phyloP scores from a whole-genome alignment of 2,329 filamentous ascomycete genomes.

The Purpureocillium lavendulum region DNA sequence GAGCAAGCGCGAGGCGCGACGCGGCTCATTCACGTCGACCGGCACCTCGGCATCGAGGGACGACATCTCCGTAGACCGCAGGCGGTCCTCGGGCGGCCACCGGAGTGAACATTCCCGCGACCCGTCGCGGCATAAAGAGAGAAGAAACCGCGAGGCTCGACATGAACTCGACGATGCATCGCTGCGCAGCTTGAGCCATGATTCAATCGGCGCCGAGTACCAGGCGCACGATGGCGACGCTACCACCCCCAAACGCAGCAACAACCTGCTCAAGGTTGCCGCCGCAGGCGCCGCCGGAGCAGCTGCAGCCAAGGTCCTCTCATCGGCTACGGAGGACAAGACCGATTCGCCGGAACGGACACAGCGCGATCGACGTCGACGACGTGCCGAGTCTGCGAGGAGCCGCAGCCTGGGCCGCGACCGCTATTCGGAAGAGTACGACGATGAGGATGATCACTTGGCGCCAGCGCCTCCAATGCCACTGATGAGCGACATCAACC shows the following conservation, averaged over 20 bases:
- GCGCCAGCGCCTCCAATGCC: constrained; percentile 71
- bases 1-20: constrained; percentile 64
- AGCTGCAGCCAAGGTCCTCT: constrained; percentile 22
- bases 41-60: constrained; percentile 46
- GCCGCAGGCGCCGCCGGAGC: constrained; percentile 35
- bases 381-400: constrained; percentile 39
- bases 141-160: constrained; percentile 44
- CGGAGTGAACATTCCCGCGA: constrained; percentile 44
- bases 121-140: constrained; percentile 33
- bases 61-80: constrained; percentile 49
- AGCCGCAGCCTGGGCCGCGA: constrained; percentile 36
- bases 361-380: constrained; percentile 40
- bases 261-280: constrained; percentile 34
- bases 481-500: constrained; percentile 74
- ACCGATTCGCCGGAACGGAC: constrained; percentile 42
- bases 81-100: constrained; percentile 50
- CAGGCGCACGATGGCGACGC: constrained; percentile 25
- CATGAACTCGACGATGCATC: constrained; percentile 45
- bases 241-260: constrained; percentile 36
- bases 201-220: constrained; percentile 32
- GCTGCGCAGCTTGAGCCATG: constrained; percentile 37
- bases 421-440: constrained; percentile 40
- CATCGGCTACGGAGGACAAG: constrained; percentile 25
- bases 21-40: constrained; percentile 54
- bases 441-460: constrained; percentile 40